A percentile compares a stretch with the other conserved stretches of the same genome.
These are phyloP conservation scores for Penicillium argentinense DNA, from an alignment of 495 filamentous ascomycete genomes.

Conservation along the genomic window DNA sequence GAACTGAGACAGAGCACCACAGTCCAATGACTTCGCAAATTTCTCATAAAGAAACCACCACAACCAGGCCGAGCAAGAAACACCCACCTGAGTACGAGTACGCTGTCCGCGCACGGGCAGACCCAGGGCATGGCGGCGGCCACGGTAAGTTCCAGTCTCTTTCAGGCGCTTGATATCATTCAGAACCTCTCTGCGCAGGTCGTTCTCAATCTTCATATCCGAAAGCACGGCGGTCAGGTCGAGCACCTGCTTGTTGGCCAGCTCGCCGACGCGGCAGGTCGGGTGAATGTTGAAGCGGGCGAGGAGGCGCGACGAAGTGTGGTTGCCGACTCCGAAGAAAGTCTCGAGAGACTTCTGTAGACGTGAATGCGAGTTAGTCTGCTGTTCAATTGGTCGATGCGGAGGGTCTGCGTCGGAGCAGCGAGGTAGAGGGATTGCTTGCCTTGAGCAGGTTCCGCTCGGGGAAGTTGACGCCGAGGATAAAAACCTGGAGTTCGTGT, in stretches of 20 bases:
- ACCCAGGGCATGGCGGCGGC: constrained; percentile 84
- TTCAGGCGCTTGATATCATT: constrained; percentile 85
- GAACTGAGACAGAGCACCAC: neutral
- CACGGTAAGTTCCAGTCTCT: constrained; percentile 90
- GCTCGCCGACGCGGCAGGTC: constrained; percentile 67
- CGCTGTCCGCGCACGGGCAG: constrained; percentile 85
- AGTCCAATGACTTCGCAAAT: neutral
- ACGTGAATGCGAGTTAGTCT: constrained; percentile 14
- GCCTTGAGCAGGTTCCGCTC: constrained; percentile 81
- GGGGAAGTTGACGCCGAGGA: constrained; percentile 81
- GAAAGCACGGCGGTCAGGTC: constrained; percentile 82
- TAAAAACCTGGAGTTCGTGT: constrained; percentile 61
- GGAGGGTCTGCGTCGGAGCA: constrained; percentile 7
- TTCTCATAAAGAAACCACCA: neutral
- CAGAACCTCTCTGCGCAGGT: constrained; percentile 69
- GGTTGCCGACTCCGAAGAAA: constrained; percentile 87
- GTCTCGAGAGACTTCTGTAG: constrained; percentile 76
- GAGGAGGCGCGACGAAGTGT: constrained; percentile 69
- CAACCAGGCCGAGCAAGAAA: constrained; percentile 1
- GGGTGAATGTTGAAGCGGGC: constrained; percentile 86
- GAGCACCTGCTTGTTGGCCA: constrained; percentile 69
- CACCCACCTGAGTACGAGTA: constrained; percentile 74
- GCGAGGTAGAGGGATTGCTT: constrained; percentile 27
- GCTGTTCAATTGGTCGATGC: constrained; percentile 6
- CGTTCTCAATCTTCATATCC: constrained; percentile 91